phyloP scores from a whole-genome alignment of 2,329 filamentous ascomycete genomes.

The Remersonia thermophila region DNA sequence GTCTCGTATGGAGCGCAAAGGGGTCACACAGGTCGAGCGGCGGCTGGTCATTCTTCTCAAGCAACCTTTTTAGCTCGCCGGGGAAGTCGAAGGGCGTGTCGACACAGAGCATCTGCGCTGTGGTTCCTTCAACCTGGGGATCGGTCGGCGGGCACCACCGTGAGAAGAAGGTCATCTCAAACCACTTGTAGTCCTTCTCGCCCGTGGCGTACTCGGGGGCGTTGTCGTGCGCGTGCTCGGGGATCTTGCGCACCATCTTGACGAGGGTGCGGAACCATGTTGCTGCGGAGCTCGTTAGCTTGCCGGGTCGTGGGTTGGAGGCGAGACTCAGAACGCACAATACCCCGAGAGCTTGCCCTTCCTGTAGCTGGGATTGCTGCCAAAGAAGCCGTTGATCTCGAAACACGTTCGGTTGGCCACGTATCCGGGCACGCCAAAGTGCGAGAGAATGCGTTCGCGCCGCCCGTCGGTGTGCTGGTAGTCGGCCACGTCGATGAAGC shows the following conservation, averaged over 20 bases:
- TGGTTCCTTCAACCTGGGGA: neutral
- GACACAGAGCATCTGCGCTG: slow-evolving; percentile 9
- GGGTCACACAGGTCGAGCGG: slow-evolving; percentile 9
- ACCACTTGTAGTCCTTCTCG: slow-evolving; percentile 12
- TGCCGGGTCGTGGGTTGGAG: too few species aligned
- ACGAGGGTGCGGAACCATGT: slow-evolving; percentile 13
- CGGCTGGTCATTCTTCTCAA: neutral
- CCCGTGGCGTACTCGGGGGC: slow-evolving; percentile 8
- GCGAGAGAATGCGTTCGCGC: slow-evolving; percentile 9
- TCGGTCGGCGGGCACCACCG: slow-evolving; percentile 6
- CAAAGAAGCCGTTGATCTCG: slow-evolving; percentile 14
- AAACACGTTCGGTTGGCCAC: slow-evolving; percentile 12
- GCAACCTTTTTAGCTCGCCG: neutral
- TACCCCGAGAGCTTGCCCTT: slow-evolving; percentile 1
- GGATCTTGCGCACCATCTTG: slow-evolving; percentile 13
- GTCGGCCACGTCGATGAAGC: slow-evolving; percentile 10
- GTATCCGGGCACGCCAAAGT: slow-evolving; percentile 12
- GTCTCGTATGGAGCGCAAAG: slow-evolving; percentile 9
- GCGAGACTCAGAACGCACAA: slow-evolving; percentile 1
- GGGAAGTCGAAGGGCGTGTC: slow-evolving; percentile 8
- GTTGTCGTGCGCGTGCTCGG: slow-evolving; percentile 3
- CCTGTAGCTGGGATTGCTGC: slow-evolving; percentile 5
- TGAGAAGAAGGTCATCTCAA: slow-evolving; percentile 13
- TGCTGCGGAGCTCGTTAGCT: slow-evolving; percentile 3
- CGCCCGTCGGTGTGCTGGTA: slow-evolving; percentile 5